These are phyloP conservation scores for Zoysia pacifica DNA, from an alignment of 176 grass and related monocot genomes.

Conservation along the genomic window DNA sequence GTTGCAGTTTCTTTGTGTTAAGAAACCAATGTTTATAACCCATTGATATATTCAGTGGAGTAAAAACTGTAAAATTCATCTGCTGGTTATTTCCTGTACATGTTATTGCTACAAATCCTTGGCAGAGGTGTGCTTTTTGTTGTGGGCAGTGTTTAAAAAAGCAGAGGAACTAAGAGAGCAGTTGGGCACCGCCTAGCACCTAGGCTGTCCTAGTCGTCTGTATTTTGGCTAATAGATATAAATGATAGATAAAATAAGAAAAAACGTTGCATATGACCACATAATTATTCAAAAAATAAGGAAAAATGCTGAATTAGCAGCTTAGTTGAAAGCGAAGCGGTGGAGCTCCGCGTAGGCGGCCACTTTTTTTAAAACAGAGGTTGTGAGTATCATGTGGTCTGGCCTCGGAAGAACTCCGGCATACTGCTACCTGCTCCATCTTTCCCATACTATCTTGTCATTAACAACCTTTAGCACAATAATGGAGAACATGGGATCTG, in stretches of 20 bases:
- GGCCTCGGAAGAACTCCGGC: background rate
- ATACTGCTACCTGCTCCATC: conserved; percentile 15
- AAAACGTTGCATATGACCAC: too few relatives aligned
- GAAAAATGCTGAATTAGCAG: too few relatives aligned
- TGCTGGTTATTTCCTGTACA: background rate
- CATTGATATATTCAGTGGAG: conserved; percentile 14
- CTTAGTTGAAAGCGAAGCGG: too few relatives aligned
- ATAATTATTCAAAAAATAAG: too few relatives aligned
- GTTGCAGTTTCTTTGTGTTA: background rate
- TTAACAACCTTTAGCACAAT: conserved; percentile 10
- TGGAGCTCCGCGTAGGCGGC: too few relatives aligned
- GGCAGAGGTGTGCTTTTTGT: background rate
- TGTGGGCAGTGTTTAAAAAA: too few relatives aligned
- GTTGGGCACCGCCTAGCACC: too few relatives aligned
- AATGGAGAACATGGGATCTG: conserved; percentile 44
- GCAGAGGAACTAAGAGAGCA: too few relatives aligned
- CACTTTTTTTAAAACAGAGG: too few relatives aligned
- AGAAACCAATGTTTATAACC: background rate
- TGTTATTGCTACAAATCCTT: background rate
- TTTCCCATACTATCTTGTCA: conserved; percentile 22
- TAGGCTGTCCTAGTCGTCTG: too few relatives aligned
- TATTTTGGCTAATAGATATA: too few relatives aligned
- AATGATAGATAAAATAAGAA: too few relatives aligned
- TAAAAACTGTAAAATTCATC: background rate
- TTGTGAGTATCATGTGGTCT: background rate